Conservation (phyloP, 139 green algal genomes). For the Volvox africanus region DNA sequence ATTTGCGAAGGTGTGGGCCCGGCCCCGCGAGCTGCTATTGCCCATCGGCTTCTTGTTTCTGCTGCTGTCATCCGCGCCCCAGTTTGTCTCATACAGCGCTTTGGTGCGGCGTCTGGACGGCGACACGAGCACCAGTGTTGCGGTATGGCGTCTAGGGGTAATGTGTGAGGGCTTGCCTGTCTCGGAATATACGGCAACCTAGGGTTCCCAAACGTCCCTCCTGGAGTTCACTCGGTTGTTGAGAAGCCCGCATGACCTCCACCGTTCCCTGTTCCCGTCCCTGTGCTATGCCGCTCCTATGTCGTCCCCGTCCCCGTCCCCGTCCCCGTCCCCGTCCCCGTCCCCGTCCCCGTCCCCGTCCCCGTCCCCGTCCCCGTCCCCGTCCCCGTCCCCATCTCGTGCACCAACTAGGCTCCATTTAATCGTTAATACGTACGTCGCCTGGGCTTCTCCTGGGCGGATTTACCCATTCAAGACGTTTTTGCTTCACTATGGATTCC, state of each 20-base stretch:
- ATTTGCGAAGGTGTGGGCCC: constrained; percentile 55
- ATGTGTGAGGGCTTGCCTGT: too few species aligned
- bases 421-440: too few species aligned
- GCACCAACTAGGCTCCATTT: too few species aligned
- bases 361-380: too few species aligned
- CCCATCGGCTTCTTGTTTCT: constrained; percentile 65
- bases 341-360: background rate
- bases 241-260: too few species aligned
- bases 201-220: too few species aligned
- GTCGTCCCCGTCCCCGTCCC: background rate
- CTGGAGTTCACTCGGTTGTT: too few species aligned
- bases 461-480: too few species aligned
- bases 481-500: too few species aligned
- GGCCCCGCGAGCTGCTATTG: constrained; percentile 61
- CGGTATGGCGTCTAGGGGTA: background rate
- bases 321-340: background rate
- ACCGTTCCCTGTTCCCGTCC: too few species aligned
- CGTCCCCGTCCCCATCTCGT: background rate
- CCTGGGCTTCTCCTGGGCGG: too few species aligned
- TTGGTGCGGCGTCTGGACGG: constrained; percentile 65
- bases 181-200: too few species aligned
- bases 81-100: constrained; percentile 63
- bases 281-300: background rate
- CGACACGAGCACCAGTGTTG: constrained; percentile 18
- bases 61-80: constrained; percentile 52